These are phyloP conservation scores for Teunomyces kruisii DNA, from an alignment of 805 yeast species.

Conservation along the genomic window DNA sequence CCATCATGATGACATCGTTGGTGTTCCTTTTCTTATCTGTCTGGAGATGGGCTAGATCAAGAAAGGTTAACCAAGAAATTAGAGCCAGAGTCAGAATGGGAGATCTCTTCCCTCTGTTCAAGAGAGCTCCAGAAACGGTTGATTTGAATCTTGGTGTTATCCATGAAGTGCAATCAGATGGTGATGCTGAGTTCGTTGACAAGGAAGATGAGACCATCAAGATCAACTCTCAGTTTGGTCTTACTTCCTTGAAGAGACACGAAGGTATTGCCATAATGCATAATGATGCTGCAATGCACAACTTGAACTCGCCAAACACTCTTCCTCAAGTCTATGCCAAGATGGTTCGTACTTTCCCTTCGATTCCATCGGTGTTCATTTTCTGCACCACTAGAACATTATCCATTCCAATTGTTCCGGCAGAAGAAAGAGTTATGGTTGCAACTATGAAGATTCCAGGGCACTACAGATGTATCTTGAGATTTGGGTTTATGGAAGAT, in stretches of 20 bases:
- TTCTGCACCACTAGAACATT: slow-evolving; percentile 44
- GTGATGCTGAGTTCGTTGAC: background rate
- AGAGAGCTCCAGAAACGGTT: slow-evolving; percentile 15
- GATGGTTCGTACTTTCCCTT: slow-evolving; percentile 39
- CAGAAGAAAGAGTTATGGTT: slow-evolving; percentile 39
- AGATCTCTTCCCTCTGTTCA: slow-evolving; percentile 34
- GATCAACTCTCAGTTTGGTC: slow-evolving; percentile 22
- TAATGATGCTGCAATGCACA: slow-evolving; percentile 34
- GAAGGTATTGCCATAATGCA: slow-evolving; percentile 45
- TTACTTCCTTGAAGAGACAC: slow-evolving; percentile 17
- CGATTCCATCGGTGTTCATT: slow-evolving; percentile 45
- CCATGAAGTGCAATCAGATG: background rate
- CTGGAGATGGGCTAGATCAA: slow-evolving; percentile 51
- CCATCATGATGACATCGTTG: slow-evolving; percentile 46
- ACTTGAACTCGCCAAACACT: slow-evolving; percentile 43
- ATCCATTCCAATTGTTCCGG: slow-evolving; percentile 41
- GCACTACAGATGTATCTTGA: slow-evolving; percentile 47
- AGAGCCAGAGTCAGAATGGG: slow-evolving; percentile 29
- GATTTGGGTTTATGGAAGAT: slow-evolving; percentile 53
- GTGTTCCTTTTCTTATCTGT: slow-evolving; percentile 35
- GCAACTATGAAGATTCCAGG: slow-evolving; percentile 44
- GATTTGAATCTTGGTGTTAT: slow-evolving; percentile 13
- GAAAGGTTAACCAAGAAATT: slow-evolving; percentile 40
- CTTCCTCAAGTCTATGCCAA: slow-evolving; percentile 43
- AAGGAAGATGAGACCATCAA: slow-evolving; percentile 4